Base-by-base conservation (phyloP, 345 rosid species). In the Acer saccharum region DNA sequence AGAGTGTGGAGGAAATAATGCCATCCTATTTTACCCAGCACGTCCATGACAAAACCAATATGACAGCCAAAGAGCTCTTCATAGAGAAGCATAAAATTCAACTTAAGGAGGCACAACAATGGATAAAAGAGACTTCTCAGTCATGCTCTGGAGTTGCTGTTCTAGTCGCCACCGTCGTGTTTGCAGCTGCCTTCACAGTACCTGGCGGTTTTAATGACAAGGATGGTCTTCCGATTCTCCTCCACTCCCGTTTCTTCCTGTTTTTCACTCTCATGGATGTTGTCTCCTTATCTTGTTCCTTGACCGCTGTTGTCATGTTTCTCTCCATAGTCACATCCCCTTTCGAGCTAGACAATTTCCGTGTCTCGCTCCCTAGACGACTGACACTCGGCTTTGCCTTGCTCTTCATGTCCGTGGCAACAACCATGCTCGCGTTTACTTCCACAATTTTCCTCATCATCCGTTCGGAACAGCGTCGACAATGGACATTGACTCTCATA, bases 241-340 rank as follows among this genome's bases (percentile, higher is more conserved):
- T 77, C 8, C 10, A 39, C 16, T 11, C 4, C 6, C 74, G 77
- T n/a, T 76, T 64, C 25, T 83, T 65, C 65, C 23, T 57, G 12
- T n/a, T 80, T 35, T 83, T 83, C 74, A 71, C 83, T 0, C 50
- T 69, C 3, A 39, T 55, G 79, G 81, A 77, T 52, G 77, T 80
- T 0, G 70, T 79, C 11, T 69, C 78, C 7, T 29, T 83, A 0
- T 73, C 83, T 0, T 58, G 71, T 75, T 83, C 86, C 29, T 67
- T 80, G 21, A 65, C 83, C 18, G 77, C 85, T 2, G 74, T 83
- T 2, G 79, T 83, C 18, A 54, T 80, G 74, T 83, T 83, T 54
- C 83, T 83, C 0, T 80, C 54, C 81, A 32, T 32, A 32, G 3
- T 79, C 14, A 83, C 83, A 1, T 77, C 81, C 6, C 73, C 86